Base-by-base conservation (phyloP, 768 basidiomycete genomes). In the Tylopilus sp. region DNA sequence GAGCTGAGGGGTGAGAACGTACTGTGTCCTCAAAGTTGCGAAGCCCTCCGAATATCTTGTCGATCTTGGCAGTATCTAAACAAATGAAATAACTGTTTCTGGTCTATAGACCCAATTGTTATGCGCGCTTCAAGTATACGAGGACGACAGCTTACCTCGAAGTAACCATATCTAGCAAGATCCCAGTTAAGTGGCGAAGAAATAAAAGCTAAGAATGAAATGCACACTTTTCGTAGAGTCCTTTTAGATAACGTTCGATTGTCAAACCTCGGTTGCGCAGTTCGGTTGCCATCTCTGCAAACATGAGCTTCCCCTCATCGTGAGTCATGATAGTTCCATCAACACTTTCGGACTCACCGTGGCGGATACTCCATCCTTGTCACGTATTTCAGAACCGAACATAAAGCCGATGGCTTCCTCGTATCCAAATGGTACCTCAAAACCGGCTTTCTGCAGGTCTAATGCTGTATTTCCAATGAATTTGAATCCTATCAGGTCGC, bases 331-430 rank as follows among this genome's bases (percentile, higher is more conserved):
- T 25, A 30, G 20, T 38, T 28, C 8, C 28, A 15, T 40, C 18
- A 6, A 8, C 45, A 17, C 15, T 25, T 20, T 31, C 28, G 33
- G 11, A n/a, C 53, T 59, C 58, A 91, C 91, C 21, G 85, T 82
- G 6, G 91, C 90, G 44, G 87, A 79, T 46, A 95, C 81, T 3
- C 92, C 92, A 63, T 95, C 92, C 65, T 95, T 95, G 65, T 95
- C 92, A 31, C 87, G 76, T 57, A 94, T 80, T 23, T 82, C 73
- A 13, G 79, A 73, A 23, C 89, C 88, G 66, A 91, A 83, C 90
- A 93, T 93, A 63, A 81, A 95, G 3, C 92, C 92, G 48, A 95
- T 93, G 1, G 93, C 92, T 69, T 95, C 92, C 63, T 95, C 92
- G 61, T 95, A 95, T 10, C 85, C 90, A 60, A 94, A 93, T 0